Conservation (phyloP, 306 rosid genomes). For the Crataegus laevigata region DNA sequence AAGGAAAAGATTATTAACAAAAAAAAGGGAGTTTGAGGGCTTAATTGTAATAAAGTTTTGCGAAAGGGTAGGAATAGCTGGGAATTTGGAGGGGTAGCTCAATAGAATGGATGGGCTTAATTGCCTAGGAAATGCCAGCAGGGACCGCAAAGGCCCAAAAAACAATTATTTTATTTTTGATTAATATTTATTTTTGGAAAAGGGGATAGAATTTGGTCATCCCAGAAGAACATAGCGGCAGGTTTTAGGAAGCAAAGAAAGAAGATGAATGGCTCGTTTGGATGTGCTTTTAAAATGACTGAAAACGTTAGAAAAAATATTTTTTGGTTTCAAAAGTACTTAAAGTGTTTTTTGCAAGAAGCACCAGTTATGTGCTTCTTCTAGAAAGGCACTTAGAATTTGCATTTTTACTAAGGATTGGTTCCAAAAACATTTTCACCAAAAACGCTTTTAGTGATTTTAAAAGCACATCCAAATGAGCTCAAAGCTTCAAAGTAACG, state of each 20-base stretch:
- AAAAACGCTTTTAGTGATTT: too few relatives aligned
- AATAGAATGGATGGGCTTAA: neutral
- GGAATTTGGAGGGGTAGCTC: neutral
- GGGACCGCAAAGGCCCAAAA: neutral
- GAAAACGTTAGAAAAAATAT: too few relatives aligned
- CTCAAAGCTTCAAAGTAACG: neutral
- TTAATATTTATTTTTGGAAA: neutral
- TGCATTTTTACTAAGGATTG: too few relatives aligned
- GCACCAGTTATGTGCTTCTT: too few relatives aligned
- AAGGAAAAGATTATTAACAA: neutral
- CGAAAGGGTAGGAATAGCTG: neutral
- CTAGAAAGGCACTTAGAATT: too few relatives aligned
- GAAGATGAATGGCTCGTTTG: too few relatives aligned
- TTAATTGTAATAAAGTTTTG: neutral
- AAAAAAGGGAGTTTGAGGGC: neutral
- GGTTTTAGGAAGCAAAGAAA: conserved; percentile 1
- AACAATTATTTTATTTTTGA: too few relatives aligned
- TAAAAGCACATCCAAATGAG: too few relatives aligned
- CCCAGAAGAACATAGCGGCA: neutral
- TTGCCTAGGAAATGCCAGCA: neutral
- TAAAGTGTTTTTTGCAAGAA: too few relatives aligned
- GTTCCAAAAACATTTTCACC: too few relatives aligned
- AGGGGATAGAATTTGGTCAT: neutral
- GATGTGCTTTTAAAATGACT: too few relatives aligned
- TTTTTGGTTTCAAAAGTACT: too few relatives aligned